These are phyloP conservation scores for Pinus albicaulis DNA, from an alignment of 75 land plant genomes.

Conservation along the genomic window DNA sequence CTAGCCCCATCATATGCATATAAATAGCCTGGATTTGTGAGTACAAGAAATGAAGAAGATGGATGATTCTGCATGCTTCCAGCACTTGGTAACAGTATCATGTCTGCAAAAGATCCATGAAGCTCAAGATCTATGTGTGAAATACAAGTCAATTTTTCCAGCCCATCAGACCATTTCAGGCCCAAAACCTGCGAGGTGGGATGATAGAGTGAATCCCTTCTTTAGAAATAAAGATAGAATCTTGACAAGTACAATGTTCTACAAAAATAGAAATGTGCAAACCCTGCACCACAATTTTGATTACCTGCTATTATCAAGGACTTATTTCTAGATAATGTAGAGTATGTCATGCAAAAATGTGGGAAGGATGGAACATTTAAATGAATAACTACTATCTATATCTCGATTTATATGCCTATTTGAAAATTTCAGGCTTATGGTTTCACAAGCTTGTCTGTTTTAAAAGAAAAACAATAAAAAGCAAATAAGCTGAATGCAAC, in stretches of 20 bases:
- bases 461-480: not conserved
- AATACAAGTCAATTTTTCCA: conserved; percentile 40
- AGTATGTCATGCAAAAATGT: not conserved
- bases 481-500: not conserved
- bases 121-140: conserved; percentile 60
- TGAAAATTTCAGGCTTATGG: not conserved
- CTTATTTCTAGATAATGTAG: not conserved
- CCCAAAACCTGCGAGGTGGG: conserved; percentile 42
- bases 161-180: conserved; percentile 51
- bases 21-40: conserved; percentile 84
- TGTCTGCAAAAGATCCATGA: conserved; percentile 91
- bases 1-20: conserved; percentile 71
- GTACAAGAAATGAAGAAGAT: conserved; percentile 52
- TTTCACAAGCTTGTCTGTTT: not conserved
- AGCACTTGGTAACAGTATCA: conserved; percentile 48
- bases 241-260: not conserved
- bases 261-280: not conserved
- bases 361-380: not conserved
- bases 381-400: not conserved
- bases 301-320: too few species aligned
- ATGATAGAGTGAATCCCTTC: not conserved
- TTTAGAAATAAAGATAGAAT: not conserved
- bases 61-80: conserved; percentile 21
- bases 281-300: not conserved
- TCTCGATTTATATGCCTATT: not conserved